Conservation (phyloP, 2,329 filamentous ascomycete species). For the Aureobasidium sp. region DNA sequence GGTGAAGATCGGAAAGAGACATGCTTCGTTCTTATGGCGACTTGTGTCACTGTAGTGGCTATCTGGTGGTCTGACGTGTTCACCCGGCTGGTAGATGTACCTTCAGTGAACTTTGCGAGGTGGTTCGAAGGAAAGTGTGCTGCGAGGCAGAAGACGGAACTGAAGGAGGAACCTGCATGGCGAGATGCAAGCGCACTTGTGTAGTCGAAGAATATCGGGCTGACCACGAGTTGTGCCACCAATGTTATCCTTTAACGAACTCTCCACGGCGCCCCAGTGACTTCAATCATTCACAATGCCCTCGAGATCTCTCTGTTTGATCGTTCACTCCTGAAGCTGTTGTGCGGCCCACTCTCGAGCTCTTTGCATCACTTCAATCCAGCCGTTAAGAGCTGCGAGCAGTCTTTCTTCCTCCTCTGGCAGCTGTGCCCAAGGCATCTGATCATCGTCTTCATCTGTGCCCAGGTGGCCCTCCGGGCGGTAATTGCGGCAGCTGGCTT, state of each 20-base stretch:
- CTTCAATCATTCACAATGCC: neutral
- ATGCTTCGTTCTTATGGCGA: constrained; percentile 32
- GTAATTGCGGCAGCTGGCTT: neutral
- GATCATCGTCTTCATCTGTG: neutral
- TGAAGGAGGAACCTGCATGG: neutral
- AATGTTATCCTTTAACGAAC: neutral
- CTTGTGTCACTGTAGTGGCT: constrained; percentile 47
- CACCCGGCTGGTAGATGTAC: constrained; percentile 48
- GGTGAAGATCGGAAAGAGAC: constrained; percentile 42
- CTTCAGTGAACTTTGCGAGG: constrained; percentile 48
- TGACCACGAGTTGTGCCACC: neutral
- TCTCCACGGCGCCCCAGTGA: neutral
- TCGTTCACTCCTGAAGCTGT: too few relatives aligned
- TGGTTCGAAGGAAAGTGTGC: constrained; percentile 38
- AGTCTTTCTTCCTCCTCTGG: neutral
- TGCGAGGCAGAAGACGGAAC: neutral
- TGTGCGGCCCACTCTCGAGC: too few relatives aligned
- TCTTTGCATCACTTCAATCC: too few relatives aligned
- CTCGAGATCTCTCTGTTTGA: too few relatives aligned
- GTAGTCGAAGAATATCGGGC: neutral
- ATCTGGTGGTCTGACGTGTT: constrained; percentile 49
- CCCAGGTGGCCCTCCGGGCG: neutral
- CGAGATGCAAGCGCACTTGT: neutral
- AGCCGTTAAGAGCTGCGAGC: too few relatives aligned
- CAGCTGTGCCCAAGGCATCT: neutral